Base-by-base conservation (phyloP, 1,284 basidiomycete species). In the Puccinia horiana region DNA sequence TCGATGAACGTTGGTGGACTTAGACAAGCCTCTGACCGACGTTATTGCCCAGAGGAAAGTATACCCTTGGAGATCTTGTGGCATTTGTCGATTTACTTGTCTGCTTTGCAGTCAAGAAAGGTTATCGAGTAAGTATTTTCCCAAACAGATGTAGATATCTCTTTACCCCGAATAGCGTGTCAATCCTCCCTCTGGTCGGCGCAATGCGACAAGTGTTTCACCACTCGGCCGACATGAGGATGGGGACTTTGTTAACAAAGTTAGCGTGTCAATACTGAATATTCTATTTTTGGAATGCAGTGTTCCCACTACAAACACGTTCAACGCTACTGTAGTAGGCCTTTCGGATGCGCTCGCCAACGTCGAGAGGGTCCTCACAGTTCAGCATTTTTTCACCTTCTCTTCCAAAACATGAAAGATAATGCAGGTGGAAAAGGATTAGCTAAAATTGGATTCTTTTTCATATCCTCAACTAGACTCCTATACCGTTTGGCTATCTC, bases 351-450 rank as follows among this genome's bases (percentile, higher is more conserved):
- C 80, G 44, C 65, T 81, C 18, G 26, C 58, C 18, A 81, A 29
- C 23, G 37, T 81, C 11, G 80, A 81, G 40, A 81, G 80, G 63
- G 52, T 81, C 44, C 63, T 81, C 16, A 81, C 80, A 40, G 80
- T 81, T 75, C n/a, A 56, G 49, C 23, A 29, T 0, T 49, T 47
- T 42, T 8, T n/a, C 4, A 42, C 32, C 12, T 42, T 20, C 37
- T 40, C 23, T 42, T 42, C 42, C 4, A 67, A 23, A 52, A 8
- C 9, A 40, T 40, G 37, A 67, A 67, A 42, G 6, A 44, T 58
- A 11, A 54, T 2, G 11, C 35, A 12, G 18, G n/a, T 44, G 9
- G 11, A 37, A 1, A 5, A 32, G 8, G 40, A n/a, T 1, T 47
- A 76, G 5, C 12, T 42, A 0, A 76, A 42, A 29, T 35, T 63